Evolutionary conservation across 163 green algal species (phyloP), one percentile per base, ranked within the genome.

Genomic region (Chlorella variabilis): DNA sequence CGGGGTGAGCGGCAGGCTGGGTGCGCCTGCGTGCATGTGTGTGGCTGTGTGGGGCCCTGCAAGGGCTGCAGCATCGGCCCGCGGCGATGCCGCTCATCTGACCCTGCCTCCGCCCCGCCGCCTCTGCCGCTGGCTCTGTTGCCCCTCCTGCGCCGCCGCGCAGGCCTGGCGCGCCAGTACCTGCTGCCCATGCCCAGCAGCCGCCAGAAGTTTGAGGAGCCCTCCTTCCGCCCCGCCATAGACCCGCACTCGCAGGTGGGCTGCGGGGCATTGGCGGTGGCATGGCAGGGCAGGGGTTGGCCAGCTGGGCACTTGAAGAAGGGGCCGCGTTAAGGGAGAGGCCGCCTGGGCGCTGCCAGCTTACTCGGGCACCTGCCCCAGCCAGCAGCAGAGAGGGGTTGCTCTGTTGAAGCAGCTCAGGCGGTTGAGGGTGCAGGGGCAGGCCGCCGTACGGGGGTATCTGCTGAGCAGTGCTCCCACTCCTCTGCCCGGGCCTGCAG

Each of bases 171-270:
- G 8, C 73, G 73, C 15, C 67, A 81, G 45, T 89, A 89, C 76
- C 81, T 89, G 39, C 61, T 89, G 59, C 85, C 85, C n/a, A 77
- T 87, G 69, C 73, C 85, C 2, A 62, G 59, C 2, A 59, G 8
- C 13, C 80, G 85, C 20, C 83, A 80, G 45, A 85, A 85, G 76
- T 85, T 77, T 77, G 85, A 89, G 18, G 81, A 89, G 38, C 81
- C 77, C 15, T 85, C 75, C 27, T 89, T 89, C 75, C 70, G 63
- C 45, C 85, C 85, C 21, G 38, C 36, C 31, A 80, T 89, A 18
- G 80, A 86, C 48, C 59, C 69, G 1, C 48, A 54, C 25, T 89
- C 85, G 11, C 48, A 70, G 81, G 74, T 75, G 67, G 23, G 68
- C 63, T 39, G 68, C 68, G 41, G 23, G 17, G 27, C 11, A 41